phyloP scores from a whole-genome alignment of 1,284 basidiomycete genomes.

The Ceratobasidium sp. region DNA sequence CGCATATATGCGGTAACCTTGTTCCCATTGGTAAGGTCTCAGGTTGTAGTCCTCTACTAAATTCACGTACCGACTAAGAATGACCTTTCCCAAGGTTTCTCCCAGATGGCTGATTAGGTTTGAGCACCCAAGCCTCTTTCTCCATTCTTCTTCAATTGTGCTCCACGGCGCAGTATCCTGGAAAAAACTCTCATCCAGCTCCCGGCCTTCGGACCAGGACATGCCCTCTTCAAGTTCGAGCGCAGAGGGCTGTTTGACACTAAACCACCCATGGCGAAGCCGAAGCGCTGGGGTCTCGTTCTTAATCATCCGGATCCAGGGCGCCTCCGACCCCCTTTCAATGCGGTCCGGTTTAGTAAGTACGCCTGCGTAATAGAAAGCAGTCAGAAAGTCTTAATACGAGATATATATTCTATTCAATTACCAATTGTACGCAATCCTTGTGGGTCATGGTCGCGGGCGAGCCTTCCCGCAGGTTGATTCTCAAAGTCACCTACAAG shows the following conservation, averaged over 20 bases:
- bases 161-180: slow-evolving; percentile 61
- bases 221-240: slow-evolving; percentile 61
- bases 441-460: slow-evolving; percentile 61
- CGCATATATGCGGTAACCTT: slow-evolving; percentile 32
- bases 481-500: slow-evolving; percentile 74
- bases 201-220: slow-evolving; percentile 65
- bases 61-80: slow-evolving; percentile 8
- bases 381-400: background rate
- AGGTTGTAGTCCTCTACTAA: background rate
- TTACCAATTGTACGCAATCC: slow-evolving; percentile 73
- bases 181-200: slow-evolving; percentile 73
- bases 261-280: slow-evolving; percentile 68
- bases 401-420: background rate
- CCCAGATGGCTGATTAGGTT: slow-evolving; percentile 26
- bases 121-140: slow-evolving; percentile 12
- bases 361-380: slow-evolving; percentile 59
- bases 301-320: slow-evolving; percentile 65
- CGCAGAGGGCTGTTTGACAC: slow-evolving; percentile 71
- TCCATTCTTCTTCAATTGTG: slow-evolving; percentile 22
- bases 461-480: slow-evolving; percentile 67
- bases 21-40: background rate
- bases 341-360: slow-evolving; percentile 83
- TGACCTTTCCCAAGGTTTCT: slow-evolving; percentile 32
- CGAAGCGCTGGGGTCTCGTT: slow-evolving; percentile 61
- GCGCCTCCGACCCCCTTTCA: slow-evolving; percentile 61